These are phyloP conservation scores for Sutorius australiensis DNA, from an alignment of 768 basidiomycete genomes.

Conservation along the genomic window DNA sequence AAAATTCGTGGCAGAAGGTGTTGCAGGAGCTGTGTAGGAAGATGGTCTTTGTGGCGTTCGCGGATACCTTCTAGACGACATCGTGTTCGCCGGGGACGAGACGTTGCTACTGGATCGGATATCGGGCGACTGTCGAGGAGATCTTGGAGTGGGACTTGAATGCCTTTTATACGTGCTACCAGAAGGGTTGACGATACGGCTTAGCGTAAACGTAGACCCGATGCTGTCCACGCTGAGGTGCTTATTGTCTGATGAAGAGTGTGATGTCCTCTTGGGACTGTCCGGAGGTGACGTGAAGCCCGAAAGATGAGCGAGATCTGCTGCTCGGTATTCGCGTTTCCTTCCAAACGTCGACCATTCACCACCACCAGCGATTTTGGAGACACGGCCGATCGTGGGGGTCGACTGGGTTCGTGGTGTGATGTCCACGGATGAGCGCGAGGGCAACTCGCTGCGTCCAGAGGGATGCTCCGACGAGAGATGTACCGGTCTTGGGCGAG, in stretches of 20 bases:
- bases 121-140: conserved; percentile 20
- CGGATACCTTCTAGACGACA: conserved; percentile 24
- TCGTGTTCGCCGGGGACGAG: conserved; percentile 31
- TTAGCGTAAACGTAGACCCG: conserved; percentile 17
- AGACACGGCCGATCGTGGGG: conserved; percentile 14
- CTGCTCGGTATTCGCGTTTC: conserved; percentile 12
- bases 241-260: conserved; percentile 17
- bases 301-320: conserved; percentile 15
- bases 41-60: conserved; percentile 25
- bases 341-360: conserved; percentile 39
- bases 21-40: conserved; percentile 16
- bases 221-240: conserved; percentile 17
- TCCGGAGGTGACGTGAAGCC: conserved; percentile 9
- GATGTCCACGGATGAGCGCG: conserved; percentile 5
- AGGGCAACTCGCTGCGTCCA: neutral
- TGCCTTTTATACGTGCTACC: conserved; percentile 2
- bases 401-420: conserved; percentile 11
- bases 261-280: conserved; percentile 11
- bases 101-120: conserved; percentile 19
- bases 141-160: conserved; percentile 12
- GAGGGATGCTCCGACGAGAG: neutral
- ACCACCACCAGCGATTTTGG: conserved; percentile 16
- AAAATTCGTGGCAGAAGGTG: conserved; percentile 15
- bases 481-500: conserved; percentile 3
- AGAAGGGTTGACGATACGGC: conserved; percentile 18